A percentile compares a stretch with the other conserved stretches of the same genome.
Evolutionary conservation across 345 rosid genomes (phyloP).

Genomic region (Eucalyptus curtisii): DNA sequence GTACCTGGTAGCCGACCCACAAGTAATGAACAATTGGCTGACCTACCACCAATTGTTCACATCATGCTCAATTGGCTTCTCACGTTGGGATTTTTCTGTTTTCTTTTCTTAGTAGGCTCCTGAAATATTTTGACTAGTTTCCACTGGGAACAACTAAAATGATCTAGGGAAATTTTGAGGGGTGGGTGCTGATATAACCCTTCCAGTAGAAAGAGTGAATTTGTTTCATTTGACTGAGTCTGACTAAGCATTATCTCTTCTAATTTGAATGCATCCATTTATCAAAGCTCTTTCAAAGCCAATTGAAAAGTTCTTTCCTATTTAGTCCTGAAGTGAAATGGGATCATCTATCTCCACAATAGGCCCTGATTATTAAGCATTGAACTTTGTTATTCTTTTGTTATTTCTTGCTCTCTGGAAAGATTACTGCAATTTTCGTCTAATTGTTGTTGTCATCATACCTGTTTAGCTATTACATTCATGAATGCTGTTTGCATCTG

Average conservation of each 20-base stretch:
- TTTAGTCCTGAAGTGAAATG: not conserved
- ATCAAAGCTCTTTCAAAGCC: not conserved
- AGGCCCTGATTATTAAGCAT: not conserved
- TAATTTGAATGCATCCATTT: not conserved
- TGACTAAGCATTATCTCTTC: not conserved
- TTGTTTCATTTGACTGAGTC: not conserved
- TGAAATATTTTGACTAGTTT: not conserved
- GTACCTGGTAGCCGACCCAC: not conserved
- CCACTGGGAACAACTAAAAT: not conserved
- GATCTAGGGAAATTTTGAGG: not conserved
- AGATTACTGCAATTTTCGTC: not conserved
- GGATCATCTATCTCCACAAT: not conserved
- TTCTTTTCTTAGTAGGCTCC: not conserved
- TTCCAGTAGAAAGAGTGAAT: not conserved
- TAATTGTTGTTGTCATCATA: not conserved
- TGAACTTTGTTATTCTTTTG: not conserved
- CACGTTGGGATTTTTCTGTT: not conserved
- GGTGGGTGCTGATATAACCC: not conserved
- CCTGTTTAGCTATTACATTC: not conserved
- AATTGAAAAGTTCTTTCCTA: not conserved
- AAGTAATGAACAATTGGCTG: not conserved
- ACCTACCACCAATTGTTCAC: not conserved
- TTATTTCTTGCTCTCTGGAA: not conserved
- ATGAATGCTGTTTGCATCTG: not conserved
- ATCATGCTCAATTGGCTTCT: not conserved